phyloP scores from a whole-genome alignment of 2,329 filamentous ascomycete species.

The Aschersonia sp. region DNA sequence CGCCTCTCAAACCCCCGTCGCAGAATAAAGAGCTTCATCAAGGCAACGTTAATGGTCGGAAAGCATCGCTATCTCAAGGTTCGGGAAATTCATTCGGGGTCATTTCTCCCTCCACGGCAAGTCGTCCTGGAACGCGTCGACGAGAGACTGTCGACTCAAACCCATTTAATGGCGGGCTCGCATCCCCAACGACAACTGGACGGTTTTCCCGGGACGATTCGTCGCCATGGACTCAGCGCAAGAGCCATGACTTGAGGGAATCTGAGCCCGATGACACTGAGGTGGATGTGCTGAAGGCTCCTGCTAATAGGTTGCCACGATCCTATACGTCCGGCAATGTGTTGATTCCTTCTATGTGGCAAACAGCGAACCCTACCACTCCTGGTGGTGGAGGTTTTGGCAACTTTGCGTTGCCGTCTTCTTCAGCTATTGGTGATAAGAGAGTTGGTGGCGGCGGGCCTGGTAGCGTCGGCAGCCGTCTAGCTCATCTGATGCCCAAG shows the following conservation, averaged over 20 bases:
- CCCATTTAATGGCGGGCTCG: slow-evolving; percentile 37
- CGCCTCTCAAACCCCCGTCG: slow-evolving; percentile 72
- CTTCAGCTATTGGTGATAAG: slow-evolving; percentile 52
- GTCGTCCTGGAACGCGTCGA: slow-evolving; percentile 62
- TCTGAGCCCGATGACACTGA: slow-evolving; percentile 39
- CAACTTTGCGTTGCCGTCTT: slow-evolving; percentile 59
- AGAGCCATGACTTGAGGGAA: slow-evolving; percentile 37
- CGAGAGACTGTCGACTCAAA: slow-evolving; percentile 66
- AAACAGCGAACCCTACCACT: slow-evolving; percentile 37
- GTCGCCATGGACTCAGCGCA: slow-evolving; percentile 42
- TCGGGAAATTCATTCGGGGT: slow-evolving; percentile 50
- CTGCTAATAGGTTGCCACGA: slow-evolving; percentile 25
- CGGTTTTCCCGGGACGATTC: slow-evolving; percentile 49
- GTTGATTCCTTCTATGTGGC: slow-evolving; percentile 28
- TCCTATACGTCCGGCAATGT: slow-evolving; percentile 36
- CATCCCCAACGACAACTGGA: slow-evolving; percentile 45
- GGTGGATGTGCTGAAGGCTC: slow-evolving; percentile 7
- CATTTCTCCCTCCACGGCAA: slow-evolving; percentile 55
- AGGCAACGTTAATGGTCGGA: slow-evolving; percentile 53
- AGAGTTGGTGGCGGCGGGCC: slow-evolving; percentile 49
- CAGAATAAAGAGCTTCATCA: slow-evolving; percentile 53
- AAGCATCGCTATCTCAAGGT: slow-evolving; percentile 66
- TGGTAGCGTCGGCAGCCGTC: slow-evolving; percentile 68
- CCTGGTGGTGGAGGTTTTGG: slow-evolving; percentile 70
- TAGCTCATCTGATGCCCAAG: slow-evolving; percentile 75